These are phyloP conservation scores for Cryomyces minteri DNA, from an alignment of 495 filamentous ascomycete genomes.

Conservation along the genomic window DNA sequence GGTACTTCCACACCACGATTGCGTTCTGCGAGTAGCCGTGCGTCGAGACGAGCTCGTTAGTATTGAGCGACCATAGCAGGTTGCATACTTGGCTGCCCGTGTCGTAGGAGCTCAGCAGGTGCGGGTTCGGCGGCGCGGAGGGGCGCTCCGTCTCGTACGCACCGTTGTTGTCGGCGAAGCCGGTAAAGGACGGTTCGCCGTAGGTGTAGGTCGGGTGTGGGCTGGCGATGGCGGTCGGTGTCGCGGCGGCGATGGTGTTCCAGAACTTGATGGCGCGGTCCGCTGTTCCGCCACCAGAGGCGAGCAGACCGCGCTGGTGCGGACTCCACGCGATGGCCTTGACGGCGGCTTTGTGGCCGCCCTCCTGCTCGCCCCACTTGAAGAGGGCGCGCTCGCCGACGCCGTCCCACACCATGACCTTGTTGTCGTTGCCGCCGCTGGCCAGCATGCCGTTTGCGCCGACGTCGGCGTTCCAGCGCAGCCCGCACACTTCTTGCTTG, in stretches of 20 bases:
- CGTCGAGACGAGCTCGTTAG: constrained; percentile 89
- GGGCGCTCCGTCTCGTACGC: neutral
- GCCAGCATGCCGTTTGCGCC: constrained; percentile 63
- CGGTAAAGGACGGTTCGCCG: neutral
- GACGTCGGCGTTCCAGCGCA: constrained; percentile 80
- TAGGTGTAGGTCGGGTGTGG: neutral
- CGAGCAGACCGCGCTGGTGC: constrained; percentile 80
- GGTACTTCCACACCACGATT: constrained; percentile 96
- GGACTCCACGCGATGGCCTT: constrained; percentile 99
- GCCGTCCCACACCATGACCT: constrained; percentile 95
- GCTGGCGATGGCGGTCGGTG: neutral
- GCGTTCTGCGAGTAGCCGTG: constrained; percentile 98
- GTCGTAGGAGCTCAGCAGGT: constrained; percentile 28
- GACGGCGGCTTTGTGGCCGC: constrained; percentile 83
- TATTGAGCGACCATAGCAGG: constrained; percentile 86
- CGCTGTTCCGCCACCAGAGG: constrained; percentile 90
- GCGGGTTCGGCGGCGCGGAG: constrained; percentile 2
- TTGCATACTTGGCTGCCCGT: constrained; percentile 97
- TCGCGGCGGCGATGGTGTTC: constrained; percentile 60
- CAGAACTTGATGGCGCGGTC: constrained; percentile 95
- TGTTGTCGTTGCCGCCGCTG: constrained; percentile 97
- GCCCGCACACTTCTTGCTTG: constrained; percentile 96
- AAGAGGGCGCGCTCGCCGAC: constrained; percentile 69
- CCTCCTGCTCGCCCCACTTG: constrained; percentile 81
- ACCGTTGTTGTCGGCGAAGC: neutral